Base-by-base conservation (phyloP, 2,329 filamentous ascomycete genomes). In the Penicillium fuscoglaucum region DNA sequence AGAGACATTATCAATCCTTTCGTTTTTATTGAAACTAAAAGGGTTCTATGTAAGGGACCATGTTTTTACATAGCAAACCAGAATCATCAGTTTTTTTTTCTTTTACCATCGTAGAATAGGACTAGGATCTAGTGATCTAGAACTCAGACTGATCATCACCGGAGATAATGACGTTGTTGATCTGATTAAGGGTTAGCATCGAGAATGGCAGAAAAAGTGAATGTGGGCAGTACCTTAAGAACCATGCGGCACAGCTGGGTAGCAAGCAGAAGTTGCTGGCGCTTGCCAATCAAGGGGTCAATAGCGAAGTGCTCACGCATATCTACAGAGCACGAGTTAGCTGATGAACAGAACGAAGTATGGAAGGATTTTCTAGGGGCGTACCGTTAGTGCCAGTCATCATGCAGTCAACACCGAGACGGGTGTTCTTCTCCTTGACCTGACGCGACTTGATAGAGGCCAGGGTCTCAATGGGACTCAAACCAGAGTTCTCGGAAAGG, bases 231-330 rank as follows among this genome's bases (percentile, higher is more conserved):
- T 73, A 93, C 87, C 87, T 96, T 97, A 68, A 97, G 84, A 66
- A 97, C 93, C 93, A 99, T 98, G 66, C 95, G 88, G 82, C 95
- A 98, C 67, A 99, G 82, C 81, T 99, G 95, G 52, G 96, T 99
- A 33, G 95, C 95, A 65, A 99, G 85, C 80, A 97, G 87, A 61
- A 99, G 84, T 80, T 99, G 95, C 81, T 97, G 93, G 79, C 91
- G 90, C 85, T 99, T 99, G 69, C 95, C 95, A 74, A 99, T 99
- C 72, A 99, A 82, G 53, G 95, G 96, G 74, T 99, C 95, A 74
- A 99, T 98, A 66, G 97, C 95, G 77, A 99, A 99, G 66, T 95
- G 90, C 68, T 96, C 88, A 81, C 90, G 93, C 95, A 99, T 99
- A 79, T 98, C 88, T 87, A 72, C 26, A 51, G 19, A n/a, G 37